Evolutionary conservation across 2,329 filamentous ascomycete species (phyloP).

Genomic region (Trichoderma guizhouense): DNA sequence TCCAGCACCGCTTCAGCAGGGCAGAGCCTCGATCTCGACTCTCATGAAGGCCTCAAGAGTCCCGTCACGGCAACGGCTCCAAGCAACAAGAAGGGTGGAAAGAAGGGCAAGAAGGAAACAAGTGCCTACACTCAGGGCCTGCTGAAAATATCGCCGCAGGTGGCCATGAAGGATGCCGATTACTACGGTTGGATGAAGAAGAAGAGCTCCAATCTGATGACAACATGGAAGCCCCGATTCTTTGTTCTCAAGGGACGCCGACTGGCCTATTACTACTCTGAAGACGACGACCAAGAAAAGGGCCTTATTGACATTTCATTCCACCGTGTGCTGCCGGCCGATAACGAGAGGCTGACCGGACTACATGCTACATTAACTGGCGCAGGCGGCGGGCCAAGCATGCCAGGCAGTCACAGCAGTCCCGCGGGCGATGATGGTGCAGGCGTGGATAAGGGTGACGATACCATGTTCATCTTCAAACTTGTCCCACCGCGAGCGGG

Average conservation of each 20-base stretch:
- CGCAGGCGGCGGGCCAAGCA: slow-evolving; percentile 52
- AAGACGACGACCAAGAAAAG: slow-evolving; percentile 87
- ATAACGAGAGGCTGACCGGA: slow-evolving; percentile 85
- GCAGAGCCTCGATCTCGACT: slow-evolving; percentile 75
- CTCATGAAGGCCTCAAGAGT: slow-evolving; percentile 61
- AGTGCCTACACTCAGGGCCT: slow-evolving; percentile 89
- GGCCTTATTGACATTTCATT: slow-evolving; percentile 97
- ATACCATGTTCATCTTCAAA: slow-evolving; percentile 95
- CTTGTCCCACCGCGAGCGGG: slow-evolving; percentile 86
- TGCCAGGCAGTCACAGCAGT: slow-evolving; percentile 52
- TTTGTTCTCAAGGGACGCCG: slow-evolving; percentile 91
- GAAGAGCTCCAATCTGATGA: slow-evolving; percentile 92
- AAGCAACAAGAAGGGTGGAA: slow-evolving; percentile 48
- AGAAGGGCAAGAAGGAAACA: slow-evolving; percentile 89
- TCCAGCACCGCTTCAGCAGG: slow-evolving; percentile 66
- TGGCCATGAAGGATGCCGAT: slow-evolving; percentile 82
- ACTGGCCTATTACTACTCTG: slow-evolving; percentile 93
- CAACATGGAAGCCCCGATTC: slow-evolving; percentile 94
- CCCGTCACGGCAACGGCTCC: slow-evolving; percentile 48
- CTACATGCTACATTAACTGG: slow-evolving; percentile 90
- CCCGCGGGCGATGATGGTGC: slow-evolving; percentile 40
- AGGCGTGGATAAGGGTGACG: slow-evolving; percentile 48
- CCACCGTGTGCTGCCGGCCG: slow-evolving; percentile 91
- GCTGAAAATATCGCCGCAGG: slow-evolving; percentile 73
- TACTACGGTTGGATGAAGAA: slow-evolving; percentile 99